These are phyloP conservation scores for Trypanosoma scelopori DNA, from an alignment of 208 protist species.

Conservation along the genomic window DNA sequence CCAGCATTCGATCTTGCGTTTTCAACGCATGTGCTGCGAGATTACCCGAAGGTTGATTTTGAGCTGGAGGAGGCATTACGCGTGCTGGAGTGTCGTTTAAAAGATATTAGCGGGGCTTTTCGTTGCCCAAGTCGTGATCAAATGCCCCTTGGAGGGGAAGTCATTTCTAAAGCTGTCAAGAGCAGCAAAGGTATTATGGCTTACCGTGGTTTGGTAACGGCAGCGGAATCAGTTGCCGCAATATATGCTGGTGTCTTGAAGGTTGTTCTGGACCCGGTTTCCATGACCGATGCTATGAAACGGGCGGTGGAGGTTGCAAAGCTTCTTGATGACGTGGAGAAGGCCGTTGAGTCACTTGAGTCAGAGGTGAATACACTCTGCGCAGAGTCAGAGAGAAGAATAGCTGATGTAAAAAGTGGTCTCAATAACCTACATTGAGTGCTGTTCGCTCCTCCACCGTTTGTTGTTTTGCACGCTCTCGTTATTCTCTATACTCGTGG, in stretches of 20 bases:
- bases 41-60: not conserved
- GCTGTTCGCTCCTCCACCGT: not conserved
- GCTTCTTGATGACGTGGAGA: constrained; percentile 26
- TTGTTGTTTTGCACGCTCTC: no score
- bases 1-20: not conserved
- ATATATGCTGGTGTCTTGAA: constrained; percentile 3
- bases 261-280: not conserved
- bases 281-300: constrained; percentile 1
- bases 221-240: constrained; percentile 14
- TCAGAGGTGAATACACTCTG: constrained; percentile 5
- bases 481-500: not conserved
- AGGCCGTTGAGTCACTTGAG: constrained; percentile 12
- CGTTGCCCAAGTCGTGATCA: not conserved
- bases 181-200: not conserved
- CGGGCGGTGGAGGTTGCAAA: constrained; percentile 5
- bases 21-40: not conserved
- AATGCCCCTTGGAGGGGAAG: constrained; percentile 5
- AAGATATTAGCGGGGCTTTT: constrained; percentile 2
- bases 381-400: not conserved
- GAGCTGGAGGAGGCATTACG: constrained; percentile 9
- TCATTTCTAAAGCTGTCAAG: constrained; percentile 4
- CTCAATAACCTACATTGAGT: constrained; percentile 6
- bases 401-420: constrained; percentile 8
- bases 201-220: constrained; percentile 3
- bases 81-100: constrained; percentile 5